These are phyloP conservation scores for Tetrapyrgos nigripes DNA, from an alignment of 1,284 basidiomycete genomes.

Conservation along the genomic window DNA sequence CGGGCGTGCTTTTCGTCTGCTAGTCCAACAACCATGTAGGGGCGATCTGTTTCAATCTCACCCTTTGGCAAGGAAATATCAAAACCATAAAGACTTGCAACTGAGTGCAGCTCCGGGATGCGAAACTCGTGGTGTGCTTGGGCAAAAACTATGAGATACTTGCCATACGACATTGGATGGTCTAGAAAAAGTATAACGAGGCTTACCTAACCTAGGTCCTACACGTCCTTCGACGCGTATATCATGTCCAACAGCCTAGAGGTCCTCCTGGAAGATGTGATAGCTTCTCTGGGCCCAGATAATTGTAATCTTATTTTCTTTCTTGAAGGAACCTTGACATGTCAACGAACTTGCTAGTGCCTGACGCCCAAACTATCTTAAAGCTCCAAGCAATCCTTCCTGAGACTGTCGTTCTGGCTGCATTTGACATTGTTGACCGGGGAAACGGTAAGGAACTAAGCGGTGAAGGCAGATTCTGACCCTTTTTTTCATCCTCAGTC, in stretches of 20 bases:
- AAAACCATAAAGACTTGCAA: conserved; percentile 74
- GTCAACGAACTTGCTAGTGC: conserved; percentile 42
- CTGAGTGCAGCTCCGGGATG: conserved; percentile 78
- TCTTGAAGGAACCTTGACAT: conserved; percentile 9
- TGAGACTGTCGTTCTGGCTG: conserved; percentile 65
- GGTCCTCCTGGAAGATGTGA: conserved; percentile 34
- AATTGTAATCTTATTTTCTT: conserved; percentile 27
- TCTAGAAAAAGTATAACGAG: background rate
- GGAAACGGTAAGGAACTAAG: conserved; percentile 53
- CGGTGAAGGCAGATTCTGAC: background rate
- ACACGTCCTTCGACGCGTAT: background rate
- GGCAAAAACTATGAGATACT: conserved; percentile 80
- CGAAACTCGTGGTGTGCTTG: conserved; percentile 84
- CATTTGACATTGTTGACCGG: conserved; percentile 75
- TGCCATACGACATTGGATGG: conserved; percentile 37
- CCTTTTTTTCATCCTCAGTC: conserved; percentile 46
- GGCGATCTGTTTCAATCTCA: conserved; percentile 58
- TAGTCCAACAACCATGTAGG: conserved; percentile 79
- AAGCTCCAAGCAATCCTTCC: conserved; percentile 64
- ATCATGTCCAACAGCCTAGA: conserved; percentile 26
- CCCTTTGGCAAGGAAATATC: conserved; percentile 50
- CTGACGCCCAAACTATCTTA: conserved; percentile 58
- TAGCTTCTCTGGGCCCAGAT: conserved; percentile 36
- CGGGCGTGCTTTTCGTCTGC: conserved; percentile 77
- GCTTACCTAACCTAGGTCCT: background rate